A percentile compares a stretch with the other conserved stretches of the same genome.
Conservation (phyloP, 1,284 basidiomycete genomes). For the Papiliotrema laurentii region DNA sequence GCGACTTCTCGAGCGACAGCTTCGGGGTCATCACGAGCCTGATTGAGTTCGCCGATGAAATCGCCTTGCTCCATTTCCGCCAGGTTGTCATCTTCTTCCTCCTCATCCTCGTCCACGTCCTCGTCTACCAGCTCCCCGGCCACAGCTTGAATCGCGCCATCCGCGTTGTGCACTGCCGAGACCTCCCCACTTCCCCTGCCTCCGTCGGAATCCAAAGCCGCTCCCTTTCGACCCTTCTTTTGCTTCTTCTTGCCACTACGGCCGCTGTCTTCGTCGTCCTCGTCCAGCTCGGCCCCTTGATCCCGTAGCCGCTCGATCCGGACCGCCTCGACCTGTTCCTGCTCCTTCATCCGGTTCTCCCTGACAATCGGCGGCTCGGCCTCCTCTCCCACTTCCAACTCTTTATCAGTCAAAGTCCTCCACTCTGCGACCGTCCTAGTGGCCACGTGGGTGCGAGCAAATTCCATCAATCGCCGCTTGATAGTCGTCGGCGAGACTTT, state of each 20-base stretch:
- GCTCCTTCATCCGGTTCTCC: conserved; percentile 35
- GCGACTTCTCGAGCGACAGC: conserved; percentile 13
- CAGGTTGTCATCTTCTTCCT: conserved; percentile 28
- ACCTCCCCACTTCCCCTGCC: conserved; percentile 9
- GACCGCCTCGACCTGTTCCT: conserved; percentile 22
- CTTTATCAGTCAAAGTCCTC: conserved; percentile 66
- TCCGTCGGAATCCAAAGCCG: conserved; percentile 28
- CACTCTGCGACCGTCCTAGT: conserved; percentile 86
- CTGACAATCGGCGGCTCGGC: conserved; percentile 35
- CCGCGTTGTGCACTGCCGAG: conserved; percentile 3
- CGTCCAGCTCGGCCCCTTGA: conserved; percentile 29
- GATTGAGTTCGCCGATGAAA: conserved; percentile 57
- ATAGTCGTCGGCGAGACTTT: conserved; percentile 96
- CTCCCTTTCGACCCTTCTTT: background rate
- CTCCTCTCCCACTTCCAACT: conserved; percentile 45
- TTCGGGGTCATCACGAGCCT: conserved; percentile 23
- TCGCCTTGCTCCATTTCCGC: conserved; percentile 41
- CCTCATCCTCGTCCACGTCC: conserved; percentile 41
- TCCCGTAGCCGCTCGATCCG: conserved; percentile 16
- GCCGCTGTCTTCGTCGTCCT: conserved; percentile 9
- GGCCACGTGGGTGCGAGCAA: conserved; percentile 82
- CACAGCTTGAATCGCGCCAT: conserved; percentile 14
- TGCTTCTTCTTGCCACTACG: background rate
- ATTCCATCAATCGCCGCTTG: conserved; percentile 92
- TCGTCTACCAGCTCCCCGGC: conserved; percentile 7